Evolutionary conservation across 305 asterid species (phyloP), one percentile per base, ranked within the genome.

Genomic region (Solanum hybrid): DNA sequence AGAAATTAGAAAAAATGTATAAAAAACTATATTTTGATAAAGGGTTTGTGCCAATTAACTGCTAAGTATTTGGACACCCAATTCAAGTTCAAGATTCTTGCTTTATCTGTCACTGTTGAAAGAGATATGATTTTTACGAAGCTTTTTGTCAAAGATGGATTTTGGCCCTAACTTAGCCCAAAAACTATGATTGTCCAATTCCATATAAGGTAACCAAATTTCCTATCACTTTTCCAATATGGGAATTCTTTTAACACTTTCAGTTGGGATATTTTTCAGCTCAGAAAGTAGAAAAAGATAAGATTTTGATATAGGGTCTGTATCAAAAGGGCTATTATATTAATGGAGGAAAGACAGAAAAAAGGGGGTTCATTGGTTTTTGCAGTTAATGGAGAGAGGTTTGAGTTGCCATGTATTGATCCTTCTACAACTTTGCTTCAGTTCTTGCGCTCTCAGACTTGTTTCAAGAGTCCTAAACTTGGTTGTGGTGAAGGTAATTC

Each of bases 401-500:
- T 92, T 90, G 95, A 94, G 93, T 88, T 94, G 75, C 87, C 95
- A 6, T 90, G 80, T 27, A 15, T 75, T 31, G 38, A 75, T 31
- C 80, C 80, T 31, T 75, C 80, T 75, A 75, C 38, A 15, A 75
- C 95, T 90, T 89, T 94, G 89, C 93, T 95, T 73, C 93, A 94
- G 34, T 95, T 95, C 89, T 91, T 95, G 94, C 94, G 98, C 76
- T 56, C 92, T 9, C 84, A 90, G 4, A 95, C 98, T 80, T 88
- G 92, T 89, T 94, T 93, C 91, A 95, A 94, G 91, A 94, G 98
- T 88, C 94, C 90, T 88, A 95, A 95, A 92, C 95, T 95, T 75
- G 93, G 95, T 87, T 94, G 97, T 72, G 98, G 95, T 69, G 97
- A 95, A 94, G 98, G 96, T 95, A 35, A 60, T 22, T 69, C 66